phyloP scores from a whole-genome alignment of 2,329 filamentous ascomycete species.

The Colletotrichum ledebouriae region DNA sequence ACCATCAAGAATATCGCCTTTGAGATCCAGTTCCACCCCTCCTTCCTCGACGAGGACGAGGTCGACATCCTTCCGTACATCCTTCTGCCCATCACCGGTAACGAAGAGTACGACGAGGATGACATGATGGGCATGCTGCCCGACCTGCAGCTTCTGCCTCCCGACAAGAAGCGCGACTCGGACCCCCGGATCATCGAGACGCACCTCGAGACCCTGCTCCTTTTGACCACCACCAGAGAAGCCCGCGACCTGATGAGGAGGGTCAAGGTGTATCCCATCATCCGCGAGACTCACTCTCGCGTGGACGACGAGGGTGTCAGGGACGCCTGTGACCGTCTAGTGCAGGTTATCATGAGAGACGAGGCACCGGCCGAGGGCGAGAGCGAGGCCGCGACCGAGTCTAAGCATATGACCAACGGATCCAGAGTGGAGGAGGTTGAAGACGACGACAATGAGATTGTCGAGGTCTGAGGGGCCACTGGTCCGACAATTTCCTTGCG shows the following conservation, averaged over 20 bases:
- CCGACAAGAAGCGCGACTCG: conserved; percentile 87
- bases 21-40: conserved; percentile 78
- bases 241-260: conserved; percentile 81
- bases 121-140: conserved; percentile 89
- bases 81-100: conserved; percentile 87
- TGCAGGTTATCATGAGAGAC: conserved; percentile 88
- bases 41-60: conserved; percentile 77
- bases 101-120: conserved; percentile 89
- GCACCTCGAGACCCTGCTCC: conserved; percentile 88
- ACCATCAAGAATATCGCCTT: conserved; percentile 97
- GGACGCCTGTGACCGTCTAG: conserved; percentile 88
- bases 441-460: conserved; percentile 66
- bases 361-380: conserved; percentile 71
- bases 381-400: conserved; percentile 43
- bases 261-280: conserved; percentile 88
- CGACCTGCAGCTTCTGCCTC: conserved; percentile 88
- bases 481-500: conserved; percentile 24
- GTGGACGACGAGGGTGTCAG: conserved; percentile 83
- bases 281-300: conserved; percentile 86
- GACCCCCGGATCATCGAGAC: conserved; percentile 84
- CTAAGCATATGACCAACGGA: conserved; percentile 57
- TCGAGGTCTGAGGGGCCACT: conserved; percentile 60
- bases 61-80: conserved; percentile 91
- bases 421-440: conserved; percentile 58
- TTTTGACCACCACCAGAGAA: conserved; percentile 83